phyloP scores from a whole-genome alignment of 768 basidiomycete species.

The Phaffia australis region DNA sequence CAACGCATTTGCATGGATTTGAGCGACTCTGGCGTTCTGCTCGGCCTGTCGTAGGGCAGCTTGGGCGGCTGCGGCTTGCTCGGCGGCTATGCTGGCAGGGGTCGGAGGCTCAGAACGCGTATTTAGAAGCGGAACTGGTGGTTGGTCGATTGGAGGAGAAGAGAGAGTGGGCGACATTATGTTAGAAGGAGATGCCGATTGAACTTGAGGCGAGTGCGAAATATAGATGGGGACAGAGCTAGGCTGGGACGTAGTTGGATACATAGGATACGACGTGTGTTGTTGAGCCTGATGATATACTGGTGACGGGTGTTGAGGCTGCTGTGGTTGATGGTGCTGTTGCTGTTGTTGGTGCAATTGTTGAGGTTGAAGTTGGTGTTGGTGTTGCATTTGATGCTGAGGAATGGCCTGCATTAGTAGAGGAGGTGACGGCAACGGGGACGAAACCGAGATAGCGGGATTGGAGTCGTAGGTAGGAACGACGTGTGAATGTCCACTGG shows the following conservation, averaged over 20 bases:
- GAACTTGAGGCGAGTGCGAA: not conserved
- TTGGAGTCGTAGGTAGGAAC: not conserved
- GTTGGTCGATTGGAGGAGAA: too few species aligned
- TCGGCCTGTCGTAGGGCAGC: conserved; percentile 22
- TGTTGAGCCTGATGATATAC: conserved; percentile 2
- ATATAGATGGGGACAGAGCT: not conserved
- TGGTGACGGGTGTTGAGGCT: not conserved
- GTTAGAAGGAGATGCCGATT: not conserved
- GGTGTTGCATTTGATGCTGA: not conserved
- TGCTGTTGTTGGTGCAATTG: not conserved
- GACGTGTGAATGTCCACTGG: not conserved
- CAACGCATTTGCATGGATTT: conserved; percentile 15
- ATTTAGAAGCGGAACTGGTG: not conserved
- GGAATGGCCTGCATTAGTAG: conserved; percentile 2
- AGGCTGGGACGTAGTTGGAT: not conserved
- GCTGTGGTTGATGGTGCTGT: conserved; percentile 10
- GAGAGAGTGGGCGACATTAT: too few species aligned
- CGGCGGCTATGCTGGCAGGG: conserved; percentile 14
- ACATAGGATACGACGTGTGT: not conserved
- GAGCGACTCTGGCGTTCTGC: conserved; percentile 23
- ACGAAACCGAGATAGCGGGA: conserved; percentile 1
- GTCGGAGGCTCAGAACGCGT: not conserved
- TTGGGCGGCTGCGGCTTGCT: conserved; percentile 20
- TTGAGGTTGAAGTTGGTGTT: not conserved
- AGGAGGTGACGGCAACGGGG: not conserved